phyloP scores from a whole-genome alignment of 192 early-diverging fungal species.

The Phycomyces blakesleeanus region DNA sequence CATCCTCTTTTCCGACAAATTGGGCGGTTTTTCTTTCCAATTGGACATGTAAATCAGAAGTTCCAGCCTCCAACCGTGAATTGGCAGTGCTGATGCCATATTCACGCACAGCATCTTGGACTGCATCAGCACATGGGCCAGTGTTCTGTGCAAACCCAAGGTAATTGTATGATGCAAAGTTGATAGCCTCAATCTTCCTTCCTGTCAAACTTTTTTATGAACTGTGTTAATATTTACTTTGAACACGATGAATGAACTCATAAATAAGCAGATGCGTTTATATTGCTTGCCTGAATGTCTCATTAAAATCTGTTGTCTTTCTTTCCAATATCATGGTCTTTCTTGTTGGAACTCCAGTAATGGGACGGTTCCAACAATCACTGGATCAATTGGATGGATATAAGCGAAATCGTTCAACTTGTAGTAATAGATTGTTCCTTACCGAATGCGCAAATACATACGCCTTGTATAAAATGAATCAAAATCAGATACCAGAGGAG shows the following conservation, averaged over 20 bases:
- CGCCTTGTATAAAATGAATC: constrained; percentile 88
- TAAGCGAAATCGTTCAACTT: neutral
- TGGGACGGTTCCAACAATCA: constrained; percentile 88
- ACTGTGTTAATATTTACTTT: too few species aligned
- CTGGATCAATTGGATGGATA: constrained; percentile 27
- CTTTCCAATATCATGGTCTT: constrained; percentile 74
- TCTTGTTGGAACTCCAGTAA: constrained; percentile 84
- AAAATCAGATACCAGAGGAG: constrained; percentile 86
- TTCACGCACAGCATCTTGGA: constrained; percentile 60
- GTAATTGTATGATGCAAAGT: constrained; percentile 92
- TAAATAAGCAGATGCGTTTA: neutral
- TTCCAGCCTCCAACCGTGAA: constrained; percentile 63
- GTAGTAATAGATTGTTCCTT: constrained; percentile 5
- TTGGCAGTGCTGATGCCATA: constrained; percentile 61
- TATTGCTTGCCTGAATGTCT: constrained; percentile 52
- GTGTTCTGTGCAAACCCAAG: constrained; percentile 86
- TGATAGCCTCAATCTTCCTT: constrained; percentile 64
- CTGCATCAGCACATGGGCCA: constrained; percentile 85
- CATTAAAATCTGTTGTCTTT: constrained; percentile 68
- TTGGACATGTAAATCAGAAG: constrained; percentile 58
- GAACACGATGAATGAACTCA: too few species aligned
- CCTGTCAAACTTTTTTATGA: constrained; percentile 64
- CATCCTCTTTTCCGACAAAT: constrained; percentile 80
- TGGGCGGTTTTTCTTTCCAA: constrained; percentile 73
- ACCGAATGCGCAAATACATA: constrained; percentile 73